A percentile compares a stretch with the other conserved stretches of the same genome.
These are phyloP conservation scores for Stephanodiscus triporus DNA, from an alignment of 108 stramenopile genomes.

Conservation along the genomic window DNA sequence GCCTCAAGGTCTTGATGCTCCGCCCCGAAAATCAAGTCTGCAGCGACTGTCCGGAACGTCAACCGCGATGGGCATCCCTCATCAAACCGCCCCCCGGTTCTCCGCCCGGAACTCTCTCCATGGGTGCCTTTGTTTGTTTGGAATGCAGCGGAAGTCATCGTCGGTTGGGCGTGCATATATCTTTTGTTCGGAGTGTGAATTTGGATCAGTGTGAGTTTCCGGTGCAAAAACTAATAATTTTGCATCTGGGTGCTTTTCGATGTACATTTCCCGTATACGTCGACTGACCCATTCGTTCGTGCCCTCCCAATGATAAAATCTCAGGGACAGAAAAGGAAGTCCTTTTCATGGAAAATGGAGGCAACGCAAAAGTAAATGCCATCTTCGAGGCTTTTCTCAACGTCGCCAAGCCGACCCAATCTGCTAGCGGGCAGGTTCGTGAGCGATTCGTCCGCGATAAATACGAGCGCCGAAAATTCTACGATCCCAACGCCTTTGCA, in stretches of 20 bases:
- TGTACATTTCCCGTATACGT: neutral
- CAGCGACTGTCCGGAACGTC: slow-evolving; percentile 92
- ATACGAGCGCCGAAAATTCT: slow-evolving; percentile 91
- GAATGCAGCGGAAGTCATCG: slow-evolving; percentile 99
- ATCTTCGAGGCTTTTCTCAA: slow-evolving; percentile 84
- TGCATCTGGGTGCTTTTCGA: neutral
- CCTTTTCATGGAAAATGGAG: slow-evolving; percentile 91
- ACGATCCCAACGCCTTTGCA: slow-evolving; percentile 59
- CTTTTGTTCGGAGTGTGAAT: slow-evolving; percentile 95
- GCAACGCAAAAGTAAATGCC: slow-evolving; percentile 84
- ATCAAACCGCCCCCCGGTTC: slow-evolving; percentile 85
- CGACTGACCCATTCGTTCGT: neutral
- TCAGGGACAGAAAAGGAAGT: slow-evolving; percentile 91
- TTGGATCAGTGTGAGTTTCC: slow-evolving; percentile 82
- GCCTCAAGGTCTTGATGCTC: slow-evolving; percentile 85
- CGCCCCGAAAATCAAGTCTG: slow-evolving; percentile 90
- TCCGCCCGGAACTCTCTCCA: slow-evolving; percentile 72
- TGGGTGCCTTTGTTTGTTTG: slow-evolving; percentile 97
- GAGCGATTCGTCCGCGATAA: slow-evolving; percentile 93
- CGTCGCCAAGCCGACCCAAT: slow-evolving; percentile 66
- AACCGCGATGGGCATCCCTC: slow-evolving; percentile 97
- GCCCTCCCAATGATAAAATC: neutral
- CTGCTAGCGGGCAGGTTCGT: slow-evolving; percentile 72
- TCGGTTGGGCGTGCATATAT: slow-evolving; percentile 96
- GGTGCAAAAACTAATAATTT: neutral